Percentiles rank a stretch among this genome's conserved stretches.
Conservation (phyloP, 108 stramenopile genomes). For the Ochromonas danica region DNA sequence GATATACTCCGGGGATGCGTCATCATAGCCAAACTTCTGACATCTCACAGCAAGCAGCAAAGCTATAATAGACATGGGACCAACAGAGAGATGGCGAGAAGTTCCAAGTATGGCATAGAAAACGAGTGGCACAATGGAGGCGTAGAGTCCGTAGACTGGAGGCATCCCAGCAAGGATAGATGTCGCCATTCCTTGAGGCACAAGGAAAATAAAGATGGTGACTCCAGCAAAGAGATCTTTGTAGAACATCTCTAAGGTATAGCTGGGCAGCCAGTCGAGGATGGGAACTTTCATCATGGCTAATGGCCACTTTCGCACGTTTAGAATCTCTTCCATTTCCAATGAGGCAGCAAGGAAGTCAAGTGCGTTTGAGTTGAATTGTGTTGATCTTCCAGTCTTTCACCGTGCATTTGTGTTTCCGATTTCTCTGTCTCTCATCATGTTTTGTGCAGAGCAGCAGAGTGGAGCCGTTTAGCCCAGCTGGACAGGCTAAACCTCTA, state of each 20-base stretch:
- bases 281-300: conserved; percentile 11
- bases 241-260: background rate
- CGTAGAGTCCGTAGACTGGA: background rate
- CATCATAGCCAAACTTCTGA: background rate
- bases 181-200: conserved; percentile 82
- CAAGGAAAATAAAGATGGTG: conserved; percentile 75
- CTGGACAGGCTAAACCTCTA: no score
- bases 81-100: conserved; percentile 73
- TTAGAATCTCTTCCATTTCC: no score
- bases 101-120: conserved; percentile 28
- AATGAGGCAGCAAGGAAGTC: no score
- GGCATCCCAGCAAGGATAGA: conserved; percentile 69
- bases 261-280: conserved; percentile 20
- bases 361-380: no score
- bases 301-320: background rate
- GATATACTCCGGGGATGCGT: conserved; percentile 11
- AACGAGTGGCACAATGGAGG: background rate
- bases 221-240: conserved; percentile 59
- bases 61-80: conserved; percentile 70
- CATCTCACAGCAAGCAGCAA: background rate
- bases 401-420: no score
- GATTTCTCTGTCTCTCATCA: no score
- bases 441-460: no score
- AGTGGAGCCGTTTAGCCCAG: no score
- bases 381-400: no score